phyloP scores from a whole-genome alignment of 805 yeast genomes.

The Komagataella phaffii region DNA sequence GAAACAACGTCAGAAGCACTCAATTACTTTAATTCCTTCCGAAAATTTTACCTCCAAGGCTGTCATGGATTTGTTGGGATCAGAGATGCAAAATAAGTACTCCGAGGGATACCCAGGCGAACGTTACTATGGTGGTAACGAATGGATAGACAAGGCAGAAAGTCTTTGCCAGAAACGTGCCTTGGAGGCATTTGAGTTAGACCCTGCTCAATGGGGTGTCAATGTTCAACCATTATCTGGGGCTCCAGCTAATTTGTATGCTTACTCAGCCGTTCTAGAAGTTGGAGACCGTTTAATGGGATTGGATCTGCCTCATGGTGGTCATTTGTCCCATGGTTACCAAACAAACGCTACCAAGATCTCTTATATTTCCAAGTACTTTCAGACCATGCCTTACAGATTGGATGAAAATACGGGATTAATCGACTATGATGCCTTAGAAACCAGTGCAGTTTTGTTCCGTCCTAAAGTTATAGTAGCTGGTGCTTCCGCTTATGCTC shows the following conservation, averaged over 20 bases:
- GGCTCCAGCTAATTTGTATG: conserved; percentile 92
- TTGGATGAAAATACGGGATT: conserved; percentile 76
- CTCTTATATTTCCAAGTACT: conserved; percentile 84
- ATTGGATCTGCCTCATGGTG: conserved; percentile 95
- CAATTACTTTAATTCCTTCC: conserved; percentile 86
- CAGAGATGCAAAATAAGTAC: conserved; percentile 95
- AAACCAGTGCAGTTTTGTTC: conserved; percentile 68
- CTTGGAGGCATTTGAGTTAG: conserved; percentile 63
- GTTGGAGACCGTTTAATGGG: conserved; percentile 96
- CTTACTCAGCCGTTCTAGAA: conserved; percentile 78
- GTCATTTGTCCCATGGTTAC: conserved; percentile 95
- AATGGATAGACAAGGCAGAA: conserved; percentile 87
- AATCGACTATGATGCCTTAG: conserved; percentile 84
- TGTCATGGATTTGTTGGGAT: conserved; percentile 88
- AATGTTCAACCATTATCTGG: conserved; percentile 94
- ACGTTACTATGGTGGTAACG: conserved; percentile 96
- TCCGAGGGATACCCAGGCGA: conserved; percentile 98
- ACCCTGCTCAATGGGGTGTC: conserved; percentile 88
- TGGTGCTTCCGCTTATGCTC: conserved; percentile 93
- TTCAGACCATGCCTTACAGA: conserved; percentile 96
- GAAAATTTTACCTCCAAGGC: conserved; percentile 94
- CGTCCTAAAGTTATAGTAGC: conserved; percentile 94
- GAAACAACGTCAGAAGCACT: conserved; percentile 76
- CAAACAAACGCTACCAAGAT: conserved; percentile 85
- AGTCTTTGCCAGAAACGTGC: conserved; percentile 86